These are phyloP conservation scores for Gossypium davidsonii DNA, from an alignment of 441 rosid species.

Conservation along the genomic window DNA sequence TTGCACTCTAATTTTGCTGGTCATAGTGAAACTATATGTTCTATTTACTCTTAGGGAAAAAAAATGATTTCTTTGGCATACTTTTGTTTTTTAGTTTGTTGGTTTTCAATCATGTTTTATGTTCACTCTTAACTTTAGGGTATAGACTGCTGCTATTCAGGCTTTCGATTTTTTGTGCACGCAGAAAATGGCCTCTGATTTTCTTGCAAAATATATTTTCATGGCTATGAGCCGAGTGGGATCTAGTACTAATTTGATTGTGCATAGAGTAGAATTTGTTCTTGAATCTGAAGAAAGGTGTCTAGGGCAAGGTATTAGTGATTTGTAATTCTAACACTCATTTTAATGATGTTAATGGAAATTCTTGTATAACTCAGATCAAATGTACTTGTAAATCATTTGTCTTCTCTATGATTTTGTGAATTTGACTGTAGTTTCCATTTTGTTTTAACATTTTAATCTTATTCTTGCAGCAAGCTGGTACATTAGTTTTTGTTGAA, in stretches of 20 bases:
- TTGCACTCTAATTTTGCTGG: neutral
- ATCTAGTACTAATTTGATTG: conserved; percentile 92
- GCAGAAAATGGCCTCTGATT: conserved; percentile 95
- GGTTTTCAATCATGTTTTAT: neutral
- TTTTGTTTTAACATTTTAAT: too few relatives aligned
- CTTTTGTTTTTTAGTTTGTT: neutral
- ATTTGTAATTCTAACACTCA: too few relatives aligned
- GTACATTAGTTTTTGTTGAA: too few relatives aligned
- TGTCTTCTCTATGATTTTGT: too few relatives aligned
- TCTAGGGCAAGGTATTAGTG: too few relatives aligned
- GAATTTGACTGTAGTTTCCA: too few relatives aligned
- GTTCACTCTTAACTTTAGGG: neutral
- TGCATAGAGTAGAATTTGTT: conserved; percentile 87
- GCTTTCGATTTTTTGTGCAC: conserved; percentile 10
- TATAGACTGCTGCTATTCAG: neutral
- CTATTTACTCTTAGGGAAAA: neutral
- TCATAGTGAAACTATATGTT: neutral
- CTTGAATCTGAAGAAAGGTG: conserved; percentile 66
- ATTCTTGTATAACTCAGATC: too few relatives aligned
- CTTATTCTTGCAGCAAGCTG: too few relatives aligned
- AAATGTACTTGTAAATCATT: too few relatives aligned
- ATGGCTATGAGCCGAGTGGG: conserved; percentile 97
- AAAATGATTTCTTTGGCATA: neutral
- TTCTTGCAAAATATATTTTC: conserved; percentile 64
- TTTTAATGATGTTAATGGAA: too few relatives aligned